Percentiles rank a stretch among this genome's conserved stretches.
phyloP scores from a whole-genome alignment of 2,329 filamentous ascomycete genomes.

The Purpureocillium lavendulum region DNA sequence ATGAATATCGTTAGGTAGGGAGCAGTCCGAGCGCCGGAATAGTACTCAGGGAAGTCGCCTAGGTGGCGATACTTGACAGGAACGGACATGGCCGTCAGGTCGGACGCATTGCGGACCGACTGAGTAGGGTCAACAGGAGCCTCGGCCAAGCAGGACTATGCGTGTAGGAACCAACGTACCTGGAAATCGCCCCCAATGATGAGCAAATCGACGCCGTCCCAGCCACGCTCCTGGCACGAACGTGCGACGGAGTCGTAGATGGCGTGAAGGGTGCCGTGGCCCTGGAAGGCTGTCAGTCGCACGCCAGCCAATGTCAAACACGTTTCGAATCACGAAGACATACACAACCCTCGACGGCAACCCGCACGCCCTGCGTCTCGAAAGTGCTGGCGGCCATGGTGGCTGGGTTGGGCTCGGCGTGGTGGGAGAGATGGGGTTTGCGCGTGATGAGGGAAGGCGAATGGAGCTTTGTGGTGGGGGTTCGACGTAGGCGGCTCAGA shows the following conservation, averaged over 20 bases:
- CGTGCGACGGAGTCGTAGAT: conserved; percentile 76
- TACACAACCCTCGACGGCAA: conserved; percentile 85
- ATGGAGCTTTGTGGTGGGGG: no score
- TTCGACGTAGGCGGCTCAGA: no score
- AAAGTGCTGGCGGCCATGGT: conserved; percentile 23
- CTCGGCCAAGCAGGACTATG: background rate
- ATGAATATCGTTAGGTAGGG: conserved; percentile 90
- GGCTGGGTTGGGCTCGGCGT: background rate
- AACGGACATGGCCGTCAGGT: conserved; percentile 83
- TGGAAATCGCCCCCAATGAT: conserved; percentile 98
- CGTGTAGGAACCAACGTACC: conserved; percentile 30
- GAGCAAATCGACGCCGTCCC: conserved; percentile 77
- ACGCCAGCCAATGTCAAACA: background rate
- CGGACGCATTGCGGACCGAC: conserved; percentile 80
- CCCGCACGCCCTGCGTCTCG: conserved; percentile 48
- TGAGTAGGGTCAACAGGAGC: conserved; percentile 19
- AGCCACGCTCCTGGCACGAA: conserved; percentile 61
- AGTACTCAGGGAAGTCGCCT: conserved; percentile 92
- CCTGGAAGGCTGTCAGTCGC: conserved; percentile 41
- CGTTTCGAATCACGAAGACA: conserved; percentile 21
- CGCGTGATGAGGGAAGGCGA: no score
- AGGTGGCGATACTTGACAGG: conserved; percentile 80
- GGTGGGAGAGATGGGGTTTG: background rate
- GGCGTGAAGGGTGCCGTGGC: conserved; percentile 83
- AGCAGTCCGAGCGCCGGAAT: conserved; percentile 66